Conservation (phyloP, 228 moss, liverwort and hornwort genomes). For the Sphagnum fallax region DNA sequence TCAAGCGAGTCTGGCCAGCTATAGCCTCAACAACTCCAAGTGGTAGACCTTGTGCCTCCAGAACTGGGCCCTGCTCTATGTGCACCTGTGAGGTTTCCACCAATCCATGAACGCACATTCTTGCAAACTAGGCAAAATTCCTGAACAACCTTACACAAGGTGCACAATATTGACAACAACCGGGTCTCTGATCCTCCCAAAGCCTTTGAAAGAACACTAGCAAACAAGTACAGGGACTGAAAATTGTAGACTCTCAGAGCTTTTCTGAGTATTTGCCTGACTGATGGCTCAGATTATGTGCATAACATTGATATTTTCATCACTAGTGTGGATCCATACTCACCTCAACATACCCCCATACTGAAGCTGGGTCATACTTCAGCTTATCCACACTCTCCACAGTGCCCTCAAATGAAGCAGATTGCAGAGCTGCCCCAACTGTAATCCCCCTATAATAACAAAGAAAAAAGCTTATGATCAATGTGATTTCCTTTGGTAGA, state of each 20-base stretch:
- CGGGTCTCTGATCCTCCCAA: too few relatives aligned
- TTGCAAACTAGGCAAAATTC: too few relatives aligned
- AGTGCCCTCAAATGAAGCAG: conserved; percentile 53
- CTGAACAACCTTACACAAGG: too few relatives aligned
- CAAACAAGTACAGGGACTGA: too few relatives aligned
- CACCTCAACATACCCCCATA: conserved; percentile 97
- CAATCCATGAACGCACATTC: not conserved
- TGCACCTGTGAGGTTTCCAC: conserved; percentile 47
- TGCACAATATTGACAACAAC: too few relatives aligned
- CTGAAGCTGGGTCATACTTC: conserved; percentile 66
- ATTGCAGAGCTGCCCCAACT: conserved; percentile 58
- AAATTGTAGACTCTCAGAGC: too few relatives aligned
- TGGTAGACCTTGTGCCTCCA: conserved; percentile 68
- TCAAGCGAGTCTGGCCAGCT: conserved; percentile 84
- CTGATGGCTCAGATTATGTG: too few relatives aligned
- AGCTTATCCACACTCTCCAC: conserved; percentile 47
- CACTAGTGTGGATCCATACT: not conserved
- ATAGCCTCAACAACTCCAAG: conserved; percentile 94
- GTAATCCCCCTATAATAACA: conserved; percentile 55
- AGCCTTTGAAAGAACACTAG: too few relatives aligned
- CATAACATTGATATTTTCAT: too few relatives aligned
- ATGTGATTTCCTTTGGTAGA: not conserved
- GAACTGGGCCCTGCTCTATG: conserved; percentile 93
- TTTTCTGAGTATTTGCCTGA: too few relatives aligned
- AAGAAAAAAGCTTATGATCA: not conserved